phyloP scores from a whole-genome alignment of 1,139 yeast species.

The Saccharomyces hybrid region DNA sequence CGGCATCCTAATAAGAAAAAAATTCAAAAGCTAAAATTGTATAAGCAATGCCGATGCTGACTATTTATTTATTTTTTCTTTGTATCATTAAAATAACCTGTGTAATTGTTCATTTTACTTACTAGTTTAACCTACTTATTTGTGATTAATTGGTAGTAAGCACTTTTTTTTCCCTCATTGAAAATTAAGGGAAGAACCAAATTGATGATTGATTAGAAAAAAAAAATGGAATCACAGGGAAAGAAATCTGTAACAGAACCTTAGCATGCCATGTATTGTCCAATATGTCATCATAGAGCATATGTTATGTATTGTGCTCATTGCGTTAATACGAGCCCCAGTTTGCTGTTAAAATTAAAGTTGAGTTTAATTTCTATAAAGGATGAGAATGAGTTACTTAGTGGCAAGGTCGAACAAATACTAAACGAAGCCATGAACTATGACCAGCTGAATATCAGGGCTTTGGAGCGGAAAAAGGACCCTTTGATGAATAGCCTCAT shows the following conservation, averaged over 20 bases:
- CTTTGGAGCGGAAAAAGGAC: neutral
- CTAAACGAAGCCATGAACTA: conserved; percentile 13
- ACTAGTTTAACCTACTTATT: neutral
- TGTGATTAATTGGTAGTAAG: neutral
- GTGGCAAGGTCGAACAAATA: conserved; percentile 15
- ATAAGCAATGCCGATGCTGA: neutral
- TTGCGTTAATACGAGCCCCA: conserved; percentile 27
- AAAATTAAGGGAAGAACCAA: neutral
- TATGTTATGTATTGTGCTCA: conserved; percentile 21
- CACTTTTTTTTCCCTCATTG: neutral
- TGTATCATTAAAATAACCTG: neutral
- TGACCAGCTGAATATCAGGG: neutral
- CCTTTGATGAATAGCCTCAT: conserved; percentile 16
- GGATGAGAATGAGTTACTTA: conserved; percentile 13
- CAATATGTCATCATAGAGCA: conserved; percentile 17
- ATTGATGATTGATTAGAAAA: neutral
- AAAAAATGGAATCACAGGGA: neutral
- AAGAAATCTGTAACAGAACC: too few relatives aligned
- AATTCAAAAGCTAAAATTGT: neutral
- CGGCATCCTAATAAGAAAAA: conserved; percentile 14
- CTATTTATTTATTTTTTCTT: neutral
- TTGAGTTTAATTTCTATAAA: conserved; percentile 14
- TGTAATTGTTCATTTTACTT: neutral
- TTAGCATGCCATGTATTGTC: conserved; percentile 15
- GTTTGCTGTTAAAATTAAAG: conserved; percentile 14